Percentiles rank a stretch among this genome's conserved stretches.
Conservation (phyloP, 768 basidiomycete genomes). For the Auriscalpium orientale region DNA sequence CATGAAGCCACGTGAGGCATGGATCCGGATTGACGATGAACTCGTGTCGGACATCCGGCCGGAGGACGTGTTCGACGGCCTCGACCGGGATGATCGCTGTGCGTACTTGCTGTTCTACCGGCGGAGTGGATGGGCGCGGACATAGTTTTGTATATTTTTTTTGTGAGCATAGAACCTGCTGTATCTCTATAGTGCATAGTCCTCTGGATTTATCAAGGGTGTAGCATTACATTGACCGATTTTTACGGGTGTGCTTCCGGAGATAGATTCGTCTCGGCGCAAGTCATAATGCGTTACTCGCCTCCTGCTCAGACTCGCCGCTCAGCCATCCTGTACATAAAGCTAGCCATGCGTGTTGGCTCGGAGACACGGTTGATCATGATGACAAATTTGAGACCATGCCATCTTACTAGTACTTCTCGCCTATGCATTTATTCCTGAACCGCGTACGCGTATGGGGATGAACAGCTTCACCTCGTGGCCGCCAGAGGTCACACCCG, state of each 20-base stretch:
- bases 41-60: conserved; percentile 64
- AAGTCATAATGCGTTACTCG: too few relatives aligned
- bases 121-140: conserved; percentile 28
- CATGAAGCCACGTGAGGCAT: conserved; percentile 47
- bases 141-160: conserved; percentile 3
- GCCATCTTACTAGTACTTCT: too few relatives aligned
- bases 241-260: too few relatives aligned
- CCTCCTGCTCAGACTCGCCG: too few relatives aligned
- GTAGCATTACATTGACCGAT: not conserved
- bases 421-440: too few relatives aligned
- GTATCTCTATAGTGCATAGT: not conserved
- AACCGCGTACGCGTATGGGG: not conserved
- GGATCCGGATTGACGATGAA: conserved; percentile 95
- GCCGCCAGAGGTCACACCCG: conserved; percentile 63
- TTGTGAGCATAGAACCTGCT: not conserved
- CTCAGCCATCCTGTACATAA: too few relatives aligned
- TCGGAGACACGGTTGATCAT: too few relatives aligned
- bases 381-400: too few relatives aligned
- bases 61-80: conserved; percentile 62
- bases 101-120: conserved; percentile 88
- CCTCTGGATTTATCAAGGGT: not conserved
- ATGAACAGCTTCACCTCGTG: conserved; percentile 31
- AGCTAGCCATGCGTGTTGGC: too few relatives aligned
- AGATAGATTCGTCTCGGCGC: too few relatives aligned
- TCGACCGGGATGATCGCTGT: conserved; percentile 53